Evolutionary conservation across 2,329 filamentous ascomycete species (phyloP), one percentile per base, ranked within the genome.

Genomic region (Botrytis porri): DNA sequence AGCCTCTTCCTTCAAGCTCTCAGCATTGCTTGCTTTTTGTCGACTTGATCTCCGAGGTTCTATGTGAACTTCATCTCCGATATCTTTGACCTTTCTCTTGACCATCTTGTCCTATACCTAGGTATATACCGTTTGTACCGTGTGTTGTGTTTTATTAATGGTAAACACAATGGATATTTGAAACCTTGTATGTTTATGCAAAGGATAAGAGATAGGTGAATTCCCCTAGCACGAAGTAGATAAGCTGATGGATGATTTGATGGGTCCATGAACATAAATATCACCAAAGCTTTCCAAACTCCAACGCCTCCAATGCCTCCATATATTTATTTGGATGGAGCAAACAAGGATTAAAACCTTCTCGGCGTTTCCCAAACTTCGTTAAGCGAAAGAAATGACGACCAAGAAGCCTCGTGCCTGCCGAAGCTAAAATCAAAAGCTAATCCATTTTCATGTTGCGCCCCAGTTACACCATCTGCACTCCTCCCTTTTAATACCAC

Each of bases 1-100:
- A 61, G 41, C 61, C 51, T 73, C 71, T 41, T 73, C 71, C 39
- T 74, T 61, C 64, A 74, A 74, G 57, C 70, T 64, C 48, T 67
- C 32, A 29, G 59, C 6, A 32, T 39, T 22, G 14, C 62, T 73
- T 41, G 73, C 65, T 64, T 74, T 75, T 45, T 74, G 73, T 18
- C 79, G 77, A 74, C 75, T 77, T 10, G 79, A 78, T 69, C 79
- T 71, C 72, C 79, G 75, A 43, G 76, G 77, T 25, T 76, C 75
- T 18, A 35, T 25, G 22, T 41, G 22, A 48, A 57, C 60, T 25
- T 29, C 71, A n/a, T 62, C 70, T 25, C 59, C 77, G 39, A 75
- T 20, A 18, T 79, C 74, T 67, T 76, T 76, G 57, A 75, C 76
- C 72, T 80, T 80, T 70, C 79, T 72, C 75, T 80, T 80, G 18